Conservation (phyloP, 2,329 filamentous ascomycete genomes). For the Canariomyces notabilis region DNA sequence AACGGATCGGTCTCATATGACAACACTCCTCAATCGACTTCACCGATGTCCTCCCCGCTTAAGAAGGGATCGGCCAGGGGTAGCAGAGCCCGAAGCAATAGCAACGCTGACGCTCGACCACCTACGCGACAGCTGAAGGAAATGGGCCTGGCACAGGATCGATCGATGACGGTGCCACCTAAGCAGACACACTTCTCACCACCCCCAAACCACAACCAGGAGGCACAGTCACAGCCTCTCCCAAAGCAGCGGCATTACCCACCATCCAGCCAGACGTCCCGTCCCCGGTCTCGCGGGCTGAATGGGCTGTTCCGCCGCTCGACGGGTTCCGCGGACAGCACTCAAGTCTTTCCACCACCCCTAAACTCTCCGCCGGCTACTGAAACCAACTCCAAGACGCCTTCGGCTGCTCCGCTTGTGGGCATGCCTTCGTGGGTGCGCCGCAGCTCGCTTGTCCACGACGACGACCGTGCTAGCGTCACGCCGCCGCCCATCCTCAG, state of each 20-base stretch:
- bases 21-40: conserved; percentile 21
- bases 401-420: conserved; percentile 21
- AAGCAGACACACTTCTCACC: conserved; percentile 3
- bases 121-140: conserved; percentile 10
- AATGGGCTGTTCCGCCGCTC: conserved; percentile 50
- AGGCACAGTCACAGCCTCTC: conserved; percentile 12
- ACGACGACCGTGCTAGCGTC: conserved; percentile 41
- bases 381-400: conserved; percentile 20
- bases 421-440: conserved; percentile 39
- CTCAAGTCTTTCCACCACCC: conserved; percentile 16
- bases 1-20: conserved; percentile 16
- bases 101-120: conserved; percentile 20
- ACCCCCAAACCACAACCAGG: conserved; percentile 9
- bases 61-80: conserved; percentile 26
- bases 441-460: conserved; percentile 33
- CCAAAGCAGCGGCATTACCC: conserved; percentile 43
- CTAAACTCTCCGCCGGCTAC: conserved; percentile 27
- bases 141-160: conserved; percentile 14
- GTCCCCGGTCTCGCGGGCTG: conserved; percentile 41
- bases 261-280: conserved; percentile 38
- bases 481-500: conserved; percentile 55
- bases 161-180: conserved; percentile 24
- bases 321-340: conserved; percentile 34
- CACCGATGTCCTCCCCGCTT: conserved; percentile 19
- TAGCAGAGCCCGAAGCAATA: conserved; percentile 24